Percentiles rank a stretch among this genome's conserved stretches.
These are phyloP conservation scores for Sarcomyxa edulis DNA, from an alignment of 768 basidiomycete species.

Conservation along the genomic window DNA sequence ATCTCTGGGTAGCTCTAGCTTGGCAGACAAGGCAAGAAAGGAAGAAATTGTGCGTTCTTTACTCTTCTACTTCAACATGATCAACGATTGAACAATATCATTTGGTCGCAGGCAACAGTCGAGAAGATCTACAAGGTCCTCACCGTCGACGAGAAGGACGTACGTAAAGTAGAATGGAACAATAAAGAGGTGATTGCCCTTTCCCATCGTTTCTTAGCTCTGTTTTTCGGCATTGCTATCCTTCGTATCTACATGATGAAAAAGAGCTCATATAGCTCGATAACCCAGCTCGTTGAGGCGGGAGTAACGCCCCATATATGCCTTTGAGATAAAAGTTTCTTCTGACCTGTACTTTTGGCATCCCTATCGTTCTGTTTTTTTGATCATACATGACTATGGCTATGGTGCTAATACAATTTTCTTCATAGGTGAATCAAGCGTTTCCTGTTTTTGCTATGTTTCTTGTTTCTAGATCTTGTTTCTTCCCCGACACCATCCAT, in stretches of 20 bases:
- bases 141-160: constrained; percentile 78
- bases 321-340: constrained; percentile 55
- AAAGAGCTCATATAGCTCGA: constrained; percentile 70
- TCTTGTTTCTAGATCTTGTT: constrained; percentile 1
- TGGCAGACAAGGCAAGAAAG: constrained; percentile 94
- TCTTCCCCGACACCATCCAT: constrained; percentile 3
- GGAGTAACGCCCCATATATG: constrained; percentile 82
- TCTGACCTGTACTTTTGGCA: too few relatives aligned
- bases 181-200: constrained; percentile 83
- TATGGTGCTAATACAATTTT: too few relatives aligned
- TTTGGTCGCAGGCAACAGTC: constrained; percentile 56
- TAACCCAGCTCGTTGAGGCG: constrained; percentile 96
- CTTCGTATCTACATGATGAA: constrained; percentile 51
- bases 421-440: constrained; percentile 1
- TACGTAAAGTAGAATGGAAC: constrained; percentile 90
- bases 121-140: constrained; percentile 82
- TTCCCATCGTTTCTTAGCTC: neutral
- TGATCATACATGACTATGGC: too few relatives aligned
- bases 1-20: constrained; percentile 63
- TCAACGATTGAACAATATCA: neutral
- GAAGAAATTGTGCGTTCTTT: constrained; percentile 76
- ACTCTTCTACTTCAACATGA: neutral
- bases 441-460: constrained; percentile 1
- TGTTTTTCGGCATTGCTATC: too few relatives aligned
- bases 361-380: too few relatives aligned